Evolutionary conservation across 2,329 filamentous ascomycete genomes (phyloP).

Genomic region (Aspergillus neotritici): DNA sequence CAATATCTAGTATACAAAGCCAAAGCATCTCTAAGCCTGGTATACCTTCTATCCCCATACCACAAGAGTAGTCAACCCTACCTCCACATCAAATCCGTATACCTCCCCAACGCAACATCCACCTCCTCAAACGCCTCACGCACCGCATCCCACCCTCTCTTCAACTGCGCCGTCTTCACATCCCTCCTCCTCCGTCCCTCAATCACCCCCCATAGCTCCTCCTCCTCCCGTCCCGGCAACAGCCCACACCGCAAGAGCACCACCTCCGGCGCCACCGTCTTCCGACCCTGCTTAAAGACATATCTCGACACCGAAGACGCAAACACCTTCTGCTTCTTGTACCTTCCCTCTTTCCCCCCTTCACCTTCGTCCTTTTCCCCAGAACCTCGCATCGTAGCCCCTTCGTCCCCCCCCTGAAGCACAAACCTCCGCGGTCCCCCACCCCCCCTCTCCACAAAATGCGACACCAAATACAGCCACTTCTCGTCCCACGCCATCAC

Average conservation of each 20-base stretch:
- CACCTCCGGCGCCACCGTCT: slow-evolving; percentile 69
- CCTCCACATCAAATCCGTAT: slow-evolving; percentile 1
- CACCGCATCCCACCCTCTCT: slow-evolving; percentile 5
- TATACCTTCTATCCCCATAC: too few species aligned
- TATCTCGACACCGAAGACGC: slow-evolving; percentile 67
- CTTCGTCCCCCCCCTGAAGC: slow-evolving; percentile 10
- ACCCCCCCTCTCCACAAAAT: slow-evolving; percentile 54
- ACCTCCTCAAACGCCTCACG: slow-evolving; percentile 5
- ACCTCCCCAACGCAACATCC: slow-evolving; percentile 2
- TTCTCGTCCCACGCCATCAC: slow-evolving; percentile 67
- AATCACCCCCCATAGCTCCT: neutral
- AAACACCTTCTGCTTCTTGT: slow-evolving; percentile 54
- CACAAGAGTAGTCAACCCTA: too few species aligned
- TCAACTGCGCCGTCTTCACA: slow-evolving; percentile 4
- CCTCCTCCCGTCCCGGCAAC: neutral
- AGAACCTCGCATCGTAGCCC: neutral
- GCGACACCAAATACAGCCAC: slow-evolving; percentile 66
- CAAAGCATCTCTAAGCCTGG: too few species aligned
- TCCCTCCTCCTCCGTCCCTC: slow-evolving; percentile 3
- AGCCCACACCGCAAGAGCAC: slow-evolving; percentile 2
- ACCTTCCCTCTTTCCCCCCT: too few species aligned
- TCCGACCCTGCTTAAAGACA: slow-evolving; percentile 66
- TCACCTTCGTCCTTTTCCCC: too few species aligned
- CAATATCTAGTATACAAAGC: too few species aligned
- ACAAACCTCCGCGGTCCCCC: neutral